A percentile compares a stretch with the other conserved stretches of the same genome.
Evolutionary conservation across 306 rosid genomes (phyloP).

Genomic region (Chamaecrista fasciculata): DNA sequence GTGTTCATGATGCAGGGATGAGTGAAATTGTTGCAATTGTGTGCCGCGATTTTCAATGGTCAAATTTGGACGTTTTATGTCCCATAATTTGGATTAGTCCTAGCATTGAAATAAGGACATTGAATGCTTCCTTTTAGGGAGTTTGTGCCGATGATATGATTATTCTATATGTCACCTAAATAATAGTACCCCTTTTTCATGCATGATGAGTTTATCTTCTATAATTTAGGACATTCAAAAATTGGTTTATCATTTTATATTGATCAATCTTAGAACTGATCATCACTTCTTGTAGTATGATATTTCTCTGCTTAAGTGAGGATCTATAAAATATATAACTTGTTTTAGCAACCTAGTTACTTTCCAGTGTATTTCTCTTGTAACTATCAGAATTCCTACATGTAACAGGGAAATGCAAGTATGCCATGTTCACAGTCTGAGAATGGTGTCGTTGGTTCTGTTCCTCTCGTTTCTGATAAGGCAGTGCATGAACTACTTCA

Average conservation of each 20-base stretch:
- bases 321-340: not conserved
- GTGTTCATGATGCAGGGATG: not conserved
- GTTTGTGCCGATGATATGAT: not conserved
- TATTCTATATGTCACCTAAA: not conserved
- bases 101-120: not conserved
- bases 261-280: not conserved
- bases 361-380: conserved; percentile 21
- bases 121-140: not conserved
- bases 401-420: conserved; percentile 56
- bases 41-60: too few species aligned
- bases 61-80: too few species aligned
- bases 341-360: not conserved
- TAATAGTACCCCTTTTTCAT: not conserved
- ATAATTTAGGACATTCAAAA: not conserved
- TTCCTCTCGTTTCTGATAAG: conserved; percentile 70
- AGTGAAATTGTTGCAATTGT: not conserved
- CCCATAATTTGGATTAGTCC: not conserved
- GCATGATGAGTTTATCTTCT: not conserved
- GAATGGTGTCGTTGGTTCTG: conserved; percentile 59
- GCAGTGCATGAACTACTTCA: conserved; percentile 83
- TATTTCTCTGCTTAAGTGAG: conserved; percentile 6
- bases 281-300: not conserved
- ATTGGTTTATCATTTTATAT: not conserved
- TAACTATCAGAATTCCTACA: conserved; percentile 25
- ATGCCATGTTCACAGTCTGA: conserved; percentile 53